These are phyloP conservation scores for Lactuca saligna DNA, from an alignment of 129 eudicot genomes.

Conservation along the genomic window DNA sequence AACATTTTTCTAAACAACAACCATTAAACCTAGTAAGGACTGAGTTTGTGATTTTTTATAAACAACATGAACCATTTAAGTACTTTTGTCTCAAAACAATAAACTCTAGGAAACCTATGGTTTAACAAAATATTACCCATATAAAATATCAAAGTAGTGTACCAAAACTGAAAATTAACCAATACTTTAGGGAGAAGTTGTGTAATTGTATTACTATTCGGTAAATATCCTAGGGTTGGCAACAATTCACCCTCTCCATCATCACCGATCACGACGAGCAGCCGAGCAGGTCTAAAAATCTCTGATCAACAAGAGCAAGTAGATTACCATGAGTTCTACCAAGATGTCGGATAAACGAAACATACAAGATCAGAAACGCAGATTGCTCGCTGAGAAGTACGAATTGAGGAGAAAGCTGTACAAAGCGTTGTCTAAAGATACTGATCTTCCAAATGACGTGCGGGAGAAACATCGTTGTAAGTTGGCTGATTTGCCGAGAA, in stretches of 20 bases:
- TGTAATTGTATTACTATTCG: neutral
- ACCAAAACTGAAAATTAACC: neutral
- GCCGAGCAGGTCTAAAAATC: no score
- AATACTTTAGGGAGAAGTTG: neutral
- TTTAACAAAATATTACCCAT: no score
- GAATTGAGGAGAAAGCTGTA: constrained; percentile 51
- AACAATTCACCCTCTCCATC: neutral
- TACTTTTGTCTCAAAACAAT: no score
- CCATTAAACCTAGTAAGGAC: no score
- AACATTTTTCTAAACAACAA: no score
- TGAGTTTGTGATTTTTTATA: no score
- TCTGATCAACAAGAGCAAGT: neutral
- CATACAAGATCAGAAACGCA: constrained; percentile 50
- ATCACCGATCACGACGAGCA: neutral
- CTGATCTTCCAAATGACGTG: constrained; percentile 40
- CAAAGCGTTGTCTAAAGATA: constrained; percentile 43
- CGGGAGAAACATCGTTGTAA: constrained; percentile 42
- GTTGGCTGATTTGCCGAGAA: constrained; percentile 47
- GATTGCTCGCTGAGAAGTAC: constrained; percentile 48
- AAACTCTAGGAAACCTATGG: no score
- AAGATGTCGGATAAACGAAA: constrained; percentile 48
- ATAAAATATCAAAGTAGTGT: neutral
- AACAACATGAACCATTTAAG: no score
- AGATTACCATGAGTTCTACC: no score
- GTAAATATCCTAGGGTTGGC: constrained; percentile 8